Base-by-base conservation (phyloP, 78 protist genomes). In the Dictyostelium intermedium region DNA sequence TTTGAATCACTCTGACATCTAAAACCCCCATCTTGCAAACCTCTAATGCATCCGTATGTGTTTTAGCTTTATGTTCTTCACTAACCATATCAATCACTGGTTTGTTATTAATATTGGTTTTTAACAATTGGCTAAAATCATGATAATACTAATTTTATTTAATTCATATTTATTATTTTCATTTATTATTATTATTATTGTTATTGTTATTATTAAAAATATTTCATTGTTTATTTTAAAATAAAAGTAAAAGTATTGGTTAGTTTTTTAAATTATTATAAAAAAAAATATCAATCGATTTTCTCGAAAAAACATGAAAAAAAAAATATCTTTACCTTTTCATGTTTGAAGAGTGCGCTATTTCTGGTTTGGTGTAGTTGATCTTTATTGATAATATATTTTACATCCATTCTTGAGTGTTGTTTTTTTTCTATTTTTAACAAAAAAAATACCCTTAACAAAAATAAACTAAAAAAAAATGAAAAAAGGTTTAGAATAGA, bases 71-170 rank as follows among this genome's bases (percentile, higher is more conserved):
- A 7, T 89, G 83, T 2, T 37, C 79, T 23, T 60, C 63, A 1
- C 81, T 37, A 23, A 14, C 61, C 27, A 69, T 74, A 89, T 89
- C 94, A 27, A 83, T 16, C 9, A 82, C 23, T 80, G 85, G 85
- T 80, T 2, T 50, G 18, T 25, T 27, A 30, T 50, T 39, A 30
- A 80, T 80, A 78, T 74, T 5, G 18, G 37, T 23, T 50, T 47
- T 43, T 85, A 85, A 43, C 35, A 32, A 30, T 39, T 74, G 39
- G 30, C 77, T 8, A 23, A 37, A 50, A 35, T 73, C 45, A 10
- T 47, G 0, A 84, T 25, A 16, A 72, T 25, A 25, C 76, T 83
- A n/a, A 69, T 16, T 60, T 45, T 2, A 41, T 41, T 41, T 45
- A 41, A 41, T 41, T 1, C 5, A 9, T 41, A 41, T 41, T 41